Evolutionary conservation across 139 green algal species (phyloP).

Genomic region (Micractinium sp.): DNA sequence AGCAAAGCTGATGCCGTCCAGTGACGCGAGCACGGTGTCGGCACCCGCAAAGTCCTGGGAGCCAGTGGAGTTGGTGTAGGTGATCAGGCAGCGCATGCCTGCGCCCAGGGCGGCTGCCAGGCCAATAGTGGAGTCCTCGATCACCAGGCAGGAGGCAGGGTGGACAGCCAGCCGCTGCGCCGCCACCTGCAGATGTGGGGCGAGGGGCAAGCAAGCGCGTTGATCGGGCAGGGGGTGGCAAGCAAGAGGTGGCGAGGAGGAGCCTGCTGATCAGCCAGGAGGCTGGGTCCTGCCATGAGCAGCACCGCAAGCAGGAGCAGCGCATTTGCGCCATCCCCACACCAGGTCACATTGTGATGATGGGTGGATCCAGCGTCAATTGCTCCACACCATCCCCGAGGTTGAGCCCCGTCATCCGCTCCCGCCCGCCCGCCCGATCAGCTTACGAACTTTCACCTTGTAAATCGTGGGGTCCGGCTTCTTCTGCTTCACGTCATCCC

Average conservation of each 20-base stretch:
- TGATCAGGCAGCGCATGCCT: conserved; percentile 93
- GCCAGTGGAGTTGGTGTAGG: conserved; percentile 78
- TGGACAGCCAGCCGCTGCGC: conserved; percentile 80
- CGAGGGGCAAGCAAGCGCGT: background rate
- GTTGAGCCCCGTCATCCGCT: no score
- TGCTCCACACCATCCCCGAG: no score
- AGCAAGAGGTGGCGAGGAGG: no score
- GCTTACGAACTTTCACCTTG: conserved; percentile 11
- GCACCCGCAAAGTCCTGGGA: conserved; percentile 50
- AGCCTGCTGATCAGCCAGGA: no score
- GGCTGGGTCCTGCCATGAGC: no score
- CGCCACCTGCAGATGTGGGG: conserved; percentile 85
- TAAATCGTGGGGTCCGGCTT: conserved; percentile 89
- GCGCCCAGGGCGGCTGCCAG: conserved; percentile 88
- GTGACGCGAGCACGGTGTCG: conserved; percentile 29
- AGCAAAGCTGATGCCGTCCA: conserved; percentile 21
- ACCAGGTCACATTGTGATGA: no score
- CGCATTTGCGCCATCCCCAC: no score
- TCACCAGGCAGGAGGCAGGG: conserved; percentile 85
- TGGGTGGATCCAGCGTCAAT: no score
- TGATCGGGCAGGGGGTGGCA: no score
- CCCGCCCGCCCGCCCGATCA: no score
- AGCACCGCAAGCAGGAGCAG: no score
- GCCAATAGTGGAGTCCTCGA: conserved; percentile 97
- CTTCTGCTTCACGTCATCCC: conserved; percentile 74